Percentiles rank a stretch among this genome's conserved stretches.
Conservation (phyloP, 2,329 filamentous ascomycete genomes). For the Tricladium varicosporioides region DNA sequence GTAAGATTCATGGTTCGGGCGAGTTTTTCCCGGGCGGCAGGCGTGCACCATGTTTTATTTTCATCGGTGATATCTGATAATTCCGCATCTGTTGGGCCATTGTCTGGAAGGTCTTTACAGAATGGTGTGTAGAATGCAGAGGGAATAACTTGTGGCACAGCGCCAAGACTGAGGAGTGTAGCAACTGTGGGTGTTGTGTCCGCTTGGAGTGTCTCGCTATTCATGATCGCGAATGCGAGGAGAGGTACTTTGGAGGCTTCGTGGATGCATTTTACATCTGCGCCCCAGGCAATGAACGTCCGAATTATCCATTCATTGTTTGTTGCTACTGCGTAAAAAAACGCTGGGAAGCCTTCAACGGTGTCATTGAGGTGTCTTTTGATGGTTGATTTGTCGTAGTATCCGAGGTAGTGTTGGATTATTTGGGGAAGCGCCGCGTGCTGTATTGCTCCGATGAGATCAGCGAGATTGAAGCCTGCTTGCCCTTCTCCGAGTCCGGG, state of each 20-base stretch:
- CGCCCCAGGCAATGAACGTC: conserved; percentile 24
- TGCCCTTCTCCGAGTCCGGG: background rate
- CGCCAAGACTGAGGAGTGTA: conserved; percentile 35
- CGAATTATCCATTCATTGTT: conserved; percentile 31
- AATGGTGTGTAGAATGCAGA: conserved; percentile 28
- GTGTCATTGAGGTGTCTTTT: conserved; percentile 19
- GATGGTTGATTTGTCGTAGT: conserved; percentile 12
- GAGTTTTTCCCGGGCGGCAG: conserved; percentile 23
- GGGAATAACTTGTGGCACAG: conserved; percentile 29
- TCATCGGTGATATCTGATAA: conserved; percentile 11
- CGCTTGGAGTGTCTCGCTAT: conserved; percentile 18
- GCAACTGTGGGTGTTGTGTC: conserved; percentile 31
- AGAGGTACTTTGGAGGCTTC: conserved; percentile 29
- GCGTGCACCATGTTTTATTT: conserved; percentile 28
- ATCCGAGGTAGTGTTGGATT: conserved; percentile 13
- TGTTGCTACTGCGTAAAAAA: conserved; percentile 32
- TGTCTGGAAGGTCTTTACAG: conserved; percentile 22
- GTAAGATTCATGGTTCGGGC: conserved; percentile 31
- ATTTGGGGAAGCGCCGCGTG: conserved; percentile 1
- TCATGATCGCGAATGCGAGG: conserved; percentile 34
- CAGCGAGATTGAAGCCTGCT: conserved; percentile 5
- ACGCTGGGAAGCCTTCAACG: conserved; percentile 24
- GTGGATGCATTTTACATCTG: conserved; percentile 13
- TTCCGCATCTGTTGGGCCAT: conserved; percentile 17
- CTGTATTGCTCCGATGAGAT: conserved; percentile 17